Percentiles rank a stretch among this genome's conserved stretches.
Conservation (phyloP, 768 basidiomycete species). For the Russula griseocarnosa region DNA sequence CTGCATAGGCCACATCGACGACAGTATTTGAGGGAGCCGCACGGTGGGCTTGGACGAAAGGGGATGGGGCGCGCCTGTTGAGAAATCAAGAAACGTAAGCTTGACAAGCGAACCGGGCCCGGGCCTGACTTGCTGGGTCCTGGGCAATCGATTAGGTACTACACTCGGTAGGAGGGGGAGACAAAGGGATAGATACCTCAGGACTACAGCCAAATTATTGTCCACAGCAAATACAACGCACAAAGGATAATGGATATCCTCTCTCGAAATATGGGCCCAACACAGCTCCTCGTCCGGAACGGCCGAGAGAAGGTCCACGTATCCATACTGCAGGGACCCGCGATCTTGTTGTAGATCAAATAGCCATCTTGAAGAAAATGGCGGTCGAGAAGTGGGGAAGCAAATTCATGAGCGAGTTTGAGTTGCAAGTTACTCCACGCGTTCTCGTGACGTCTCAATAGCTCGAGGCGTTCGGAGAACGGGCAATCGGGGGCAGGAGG, state of each 20-base stretch:
- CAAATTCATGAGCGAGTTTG: conserved; percentile 1
- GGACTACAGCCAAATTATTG: conserved; percentile 13
- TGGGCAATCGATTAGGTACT: neutral
- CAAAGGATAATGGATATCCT: neutral
- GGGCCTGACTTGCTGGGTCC: neutral
- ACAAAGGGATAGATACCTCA: conserved; percentile 5
- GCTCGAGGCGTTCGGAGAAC: conserved; percentile 18
- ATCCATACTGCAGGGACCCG: neutral
- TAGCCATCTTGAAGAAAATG: conserved; percentile 16
- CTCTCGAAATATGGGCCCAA: conserved; percentile 8
- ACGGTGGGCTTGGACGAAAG: conserved; percentile 8
- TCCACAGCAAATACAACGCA: conserved; percentile 13
- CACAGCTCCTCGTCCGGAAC: neutral
- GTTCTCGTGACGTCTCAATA: conserved; percentile 12
- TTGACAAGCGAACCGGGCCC: neutral
- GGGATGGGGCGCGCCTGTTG: conserved; percentile 11
- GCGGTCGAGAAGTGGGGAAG: neutral
- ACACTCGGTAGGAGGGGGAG: neutral
- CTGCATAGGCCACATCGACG: conserved; percentile 4
- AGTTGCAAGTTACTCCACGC: conserved; percentile 16
- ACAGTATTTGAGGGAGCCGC: neutral
- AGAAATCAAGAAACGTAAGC: conserved; percentile 16
- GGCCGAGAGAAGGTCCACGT: conserved; percentile 11
- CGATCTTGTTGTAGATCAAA: neutral
- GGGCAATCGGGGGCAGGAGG: conserved; percentile 6